Evolutionary conservation across 2,329 filamentous ascomycete species (phyloP).

Genomic region (Pseudocercospora vitis): DNA sequence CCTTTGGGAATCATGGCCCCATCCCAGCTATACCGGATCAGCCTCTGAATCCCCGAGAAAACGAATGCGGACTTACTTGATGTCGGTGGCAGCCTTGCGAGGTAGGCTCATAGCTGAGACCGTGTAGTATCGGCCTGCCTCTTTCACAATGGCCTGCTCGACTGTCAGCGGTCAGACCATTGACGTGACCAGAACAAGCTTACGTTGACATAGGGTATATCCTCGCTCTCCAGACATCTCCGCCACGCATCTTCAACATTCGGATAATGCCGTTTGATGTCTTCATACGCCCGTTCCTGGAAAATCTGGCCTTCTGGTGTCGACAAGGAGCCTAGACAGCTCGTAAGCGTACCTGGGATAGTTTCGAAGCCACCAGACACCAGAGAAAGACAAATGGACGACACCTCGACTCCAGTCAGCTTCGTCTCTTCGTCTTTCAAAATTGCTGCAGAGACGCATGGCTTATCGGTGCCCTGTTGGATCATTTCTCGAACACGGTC

Average conservation of each 20-base stretch:
- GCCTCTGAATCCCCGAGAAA: not conserved
- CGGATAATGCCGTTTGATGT: slow-evolving; percentile 52
- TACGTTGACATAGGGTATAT: slow-evolving; percentile 48
- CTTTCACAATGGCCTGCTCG: slow-evolving; percentile 49
- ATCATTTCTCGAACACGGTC: slow-evolving; percentile 55
- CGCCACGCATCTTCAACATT: slow-evolving; percentile 51
- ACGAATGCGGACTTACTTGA: slow-evolving; percentile 34
- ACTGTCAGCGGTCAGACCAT: too few relatives aligned
- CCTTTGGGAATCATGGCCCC: slow-evolving; percentile 53
- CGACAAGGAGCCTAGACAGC: slow-evolving; percentile 52
- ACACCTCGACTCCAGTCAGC: slow-evolving; percentile 54
- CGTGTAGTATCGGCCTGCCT: slow-evolving; percentile 56
- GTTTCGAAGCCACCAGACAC: slow-evolving; percentile 58
- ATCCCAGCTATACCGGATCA: slow-evolving; percentile 41
- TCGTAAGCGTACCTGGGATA: slow-evolving; percentile 55
- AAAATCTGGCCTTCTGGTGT: slow-evolving; percentile 52
- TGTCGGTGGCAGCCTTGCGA: slow-evolving; percentile 52
- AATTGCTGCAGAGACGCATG: slow-evolving; percentile 56
- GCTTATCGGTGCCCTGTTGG: slow-evolving; percentile 52
- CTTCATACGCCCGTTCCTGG: slow-evolving; percentile 55
- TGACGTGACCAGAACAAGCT: not conserved
- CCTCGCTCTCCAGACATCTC: slow-evolving; percentile 47
- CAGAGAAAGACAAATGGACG: slow-evolving; percentile 54
- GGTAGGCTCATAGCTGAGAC: slow-evolving; percentile 56
- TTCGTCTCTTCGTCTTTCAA: slow-evolving; percentile 57